Conservation (phyloP, 2,329 filamentous ascomycete genomes). For the Cladorrhinum sp. region DNA sequence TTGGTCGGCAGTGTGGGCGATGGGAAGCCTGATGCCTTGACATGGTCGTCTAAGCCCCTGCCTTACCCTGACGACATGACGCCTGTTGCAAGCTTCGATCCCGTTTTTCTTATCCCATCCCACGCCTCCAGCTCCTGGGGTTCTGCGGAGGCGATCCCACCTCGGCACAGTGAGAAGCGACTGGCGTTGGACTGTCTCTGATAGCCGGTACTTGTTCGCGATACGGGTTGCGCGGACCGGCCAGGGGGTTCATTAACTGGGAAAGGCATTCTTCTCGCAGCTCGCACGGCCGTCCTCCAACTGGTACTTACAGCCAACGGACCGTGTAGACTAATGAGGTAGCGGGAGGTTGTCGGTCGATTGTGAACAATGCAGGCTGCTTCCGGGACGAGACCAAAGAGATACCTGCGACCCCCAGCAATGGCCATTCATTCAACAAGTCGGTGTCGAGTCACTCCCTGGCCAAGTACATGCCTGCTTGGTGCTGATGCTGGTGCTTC, state of each 20-base stretch:
- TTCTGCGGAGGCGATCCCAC: conserved; percentile 15
- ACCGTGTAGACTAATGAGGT: conserved; percentile 4
- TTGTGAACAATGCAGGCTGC: conserved; percentile 12
- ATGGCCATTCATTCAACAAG: conserved; percentile 9
- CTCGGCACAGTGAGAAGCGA: conserved; percentile 17
- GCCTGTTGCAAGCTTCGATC: conserved; percentile 11
- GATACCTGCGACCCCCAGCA: conserved; percentile 16
- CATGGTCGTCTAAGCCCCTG: conserved; percentile 13
- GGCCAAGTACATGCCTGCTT: conserved; percentile 17
- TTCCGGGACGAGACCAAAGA: conserved; percentile 16
- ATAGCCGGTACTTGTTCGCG: conserved; percentile 4
- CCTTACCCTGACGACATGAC: conserved; percentile 22
- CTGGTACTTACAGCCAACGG: neutral
- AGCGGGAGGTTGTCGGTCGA: neutral
- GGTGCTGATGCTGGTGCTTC: conserved; percentile 7
- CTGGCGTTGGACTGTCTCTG: conserved; percentile 4
- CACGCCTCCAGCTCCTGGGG: conserved; percentile 19
- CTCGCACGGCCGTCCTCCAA: neutral
- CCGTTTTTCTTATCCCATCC: conserved; percentile 15
- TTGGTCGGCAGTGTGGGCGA: neutral
- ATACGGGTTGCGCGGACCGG: neutral
- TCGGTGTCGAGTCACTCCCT: conserved; percentile 16
- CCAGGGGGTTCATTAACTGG: conserved; percentile 5
- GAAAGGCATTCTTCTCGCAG: neutral
- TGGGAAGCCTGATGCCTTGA: neutral